Evolutionary conservation across 257 asterid genomes (phyloP).

Genomic region (Nicotiana otophora): DNA sequence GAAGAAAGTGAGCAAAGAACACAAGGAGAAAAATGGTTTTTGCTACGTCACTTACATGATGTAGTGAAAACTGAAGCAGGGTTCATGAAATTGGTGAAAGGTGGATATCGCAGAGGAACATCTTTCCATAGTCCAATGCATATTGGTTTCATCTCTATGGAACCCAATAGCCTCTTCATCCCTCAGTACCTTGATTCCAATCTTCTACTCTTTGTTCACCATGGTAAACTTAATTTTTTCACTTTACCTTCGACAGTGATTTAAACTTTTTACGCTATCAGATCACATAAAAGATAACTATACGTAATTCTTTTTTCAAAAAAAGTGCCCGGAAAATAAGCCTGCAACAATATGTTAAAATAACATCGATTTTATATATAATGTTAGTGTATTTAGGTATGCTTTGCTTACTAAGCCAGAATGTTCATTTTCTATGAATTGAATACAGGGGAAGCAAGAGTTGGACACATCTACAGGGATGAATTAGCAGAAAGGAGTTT

Average conservation of each 20-base stretch:
- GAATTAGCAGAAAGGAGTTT: slow-evolving; percentile 51
- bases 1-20: slow-evolving; percentile 14
- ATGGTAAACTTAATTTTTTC: slow-evolving; percentile 25
- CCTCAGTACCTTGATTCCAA: slow-evolving; percentile 91
- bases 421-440: not conserved
- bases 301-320: too few relatives aligned
- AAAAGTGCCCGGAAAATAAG: too few relatives aligned
- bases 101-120: slow-evolving; percentile 14
- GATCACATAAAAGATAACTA: too few relatives aligned
- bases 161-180: slow-evolving; percentile 62
- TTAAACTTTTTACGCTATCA: too few relatives aligned
- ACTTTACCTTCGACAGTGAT: not conserved
- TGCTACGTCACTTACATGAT: slow-evolving; percentile 44
- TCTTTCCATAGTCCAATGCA: slow-evolving; percentile 35
- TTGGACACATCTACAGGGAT: slow-evolving; percentile 70
- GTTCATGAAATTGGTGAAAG: slow-evolving; percentile 48
- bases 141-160: slow-evolving; percentile 82
- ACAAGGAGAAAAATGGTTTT: slow-evolving; percentile 31
- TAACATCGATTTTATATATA: too few relatives aligned
- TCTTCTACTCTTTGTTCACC: slow-evolving; percentile 65
- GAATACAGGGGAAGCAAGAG: slow-evolving; percentile 67
- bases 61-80: slow-evolving; percentile 76
- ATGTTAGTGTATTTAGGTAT: too few relatives aligned
- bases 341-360: too few relatives aligned
- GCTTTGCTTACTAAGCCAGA: not conserved